A percentile compares a stretch with the other conserved stretches of the same genome.
These are phyloP conservation scores for Coniferiporia sulphurascens DNA, from an alignment of 1,284 basidiomycete genomes.

Conservation along the genomic window DNA sequence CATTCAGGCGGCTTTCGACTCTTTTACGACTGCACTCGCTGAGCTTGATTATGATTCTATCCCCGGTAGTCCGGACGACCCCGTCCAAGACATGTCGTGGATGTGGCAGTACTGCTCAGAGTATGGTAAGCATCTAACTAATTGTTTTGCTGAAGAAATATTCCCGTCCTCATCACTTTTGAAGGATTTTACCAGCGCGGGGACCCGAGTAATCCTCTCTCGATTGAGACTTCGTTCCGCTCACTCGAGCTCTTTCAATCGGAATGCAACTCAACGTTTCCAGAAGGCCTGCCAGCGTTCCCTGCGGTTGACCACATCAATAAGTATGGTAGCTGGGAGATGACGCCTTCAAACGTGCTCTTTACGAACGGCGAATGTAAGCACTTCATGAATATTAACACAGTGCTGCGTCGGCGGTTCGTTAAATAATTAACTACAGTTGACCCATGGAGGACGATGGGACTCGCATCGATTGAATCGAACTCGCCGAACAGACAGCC, in stretches of 20 bases:
- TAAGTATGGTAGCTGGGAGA: constrained; percentile 48
- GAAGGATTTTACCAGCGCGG: constrained; percentile 47
- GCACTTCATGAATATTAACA: constrained; percentile 15
- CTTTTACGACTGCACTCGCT: constrained; percentile 38
- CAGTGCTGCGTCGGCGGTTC: background rate
- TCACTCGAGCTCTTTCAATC: constrained; percentile 41
- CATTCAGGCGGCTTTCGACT: constrained; percentile 33
- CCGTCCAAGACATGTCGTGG: constrained; percentile 40
- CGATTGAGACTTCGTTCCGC: constrained; percentile 43
- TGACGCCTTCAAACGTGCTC: constrained; percentile 43
- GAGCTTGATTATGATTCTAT: constrained; percentile 45
- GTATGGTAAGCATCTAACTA: constrained; percentile 33
- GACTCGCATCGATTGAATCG: constrained; percentile 43
- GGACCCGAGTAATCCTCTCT: constrained; percentile 39
- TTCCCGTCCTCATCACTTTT: background rate
- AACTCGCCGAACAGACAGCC: constrained; percentile 42
- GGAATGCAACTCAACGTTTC: constrained; percentile 38
- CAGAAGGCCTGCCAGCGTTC: constrained; percentile 32
- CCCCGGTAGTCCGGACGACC: constrained; percentile 36
- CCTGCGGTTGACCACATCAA: constrained; percentile 41
- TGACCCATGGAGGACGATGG: constrained; percentile 51
- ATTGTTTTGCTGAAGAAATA: background rate
- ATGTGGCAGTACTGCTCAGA: constrained; percentile 52
- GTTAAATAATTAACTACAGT: constrained; percentile 27
- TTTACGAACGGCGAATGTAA: constrained; percentile 49